These are phyloP conservation scores for Pinus albicaulis DNA, from an alignment of 75 land plant genomes.

Conservation along the genomic window DNA sequence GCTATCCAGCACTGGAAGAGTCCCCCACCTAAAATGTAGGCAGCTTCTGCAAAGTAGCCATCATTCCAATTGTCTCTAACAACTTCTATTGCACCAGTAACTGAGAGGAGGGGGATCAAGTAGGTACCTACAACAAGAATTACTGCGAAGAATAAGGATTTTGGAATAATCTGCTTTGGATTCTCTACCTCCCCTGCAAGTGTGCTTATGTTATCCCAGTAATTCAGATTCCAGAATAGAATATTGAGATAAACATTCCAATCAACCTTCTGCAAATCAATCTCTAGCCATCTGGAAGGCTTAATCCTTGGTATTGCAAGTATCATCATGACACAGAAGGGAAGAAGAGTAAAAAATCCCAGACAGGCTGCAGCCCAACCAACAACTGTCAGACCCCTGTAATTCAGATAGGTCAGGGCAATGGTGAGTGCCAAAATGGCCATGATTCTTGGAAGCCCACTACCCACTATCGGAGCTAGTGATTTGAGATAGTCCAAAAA, in stretches of 20 bases:
- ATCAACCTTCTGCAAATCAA: slow-evolving; percentile 36
- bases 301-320: slow-evolving; percentile 56
- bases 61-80: slow-evolving; percentile 60
- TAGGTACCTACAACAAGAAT: slow-evolving; percentile 56
- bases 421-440: slow-evolving; percentile 42
- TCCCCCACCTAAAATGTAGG: slow-evolving; percentile 54
- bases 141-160: slow-evolving; percentile 55
- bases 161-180: slow-evolving; percentile 64
- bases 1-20: slow-evolving; percentile 48
- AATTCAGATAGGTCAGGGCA: slow-evolving; percentile 62
- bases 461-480: slow-evolving; percentile 41
- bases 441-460: slow-evolving; percentile 27
- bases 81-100: slow-evolving; percentile 56
- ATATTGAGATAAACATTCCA: slow-evolving; percentile 69
- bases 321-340: slow-evolving; percentile 53
- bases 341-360: slow-evolving; percentile 56
- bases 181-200: slow-evolving; percentile 82
- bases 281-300: slow-evolving; percentile 53
- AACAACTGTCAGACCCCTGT: slow-evolving; percentile 63
- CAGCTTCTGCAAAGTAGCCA: slow-evolving; percentile 76
- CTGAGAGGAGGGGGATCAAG: slow-evolving; percentile 56
- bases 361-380: slow-evolving; percentile 56
- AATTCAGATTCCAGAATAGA: slow-evolving; percentile 84
- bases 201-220: slow-evolving; percentile 79
- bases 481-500: slow-evolving; percentile 80